These are phyloP conservation scores for Candida boleticola DNA, from an alignment of 805 yeast species.

Conservation along the genomic window DNA sequence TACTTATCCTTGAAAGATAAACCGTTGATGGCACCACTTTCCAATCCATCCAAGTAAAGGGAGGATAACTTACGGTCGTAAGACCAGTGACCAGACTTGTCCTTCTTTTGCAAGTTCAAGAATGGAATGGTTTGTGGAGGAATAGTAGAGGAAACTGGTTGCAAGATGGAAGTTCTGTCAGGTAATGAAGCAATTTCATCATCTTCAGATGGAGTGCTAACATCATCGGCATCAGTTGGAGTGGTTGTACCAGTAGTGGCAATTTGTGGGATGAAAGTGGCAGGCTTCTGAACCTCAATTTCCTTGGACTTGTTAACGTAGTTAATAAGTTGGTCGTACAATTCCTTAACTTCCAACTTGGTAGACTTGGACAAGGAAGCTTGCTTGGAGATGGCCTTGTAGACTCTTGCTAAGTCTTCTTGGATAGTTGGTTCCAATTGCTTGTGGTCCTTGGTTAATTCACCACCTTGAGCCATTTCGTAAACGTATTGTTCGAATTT, in stretches of 20 bases:
- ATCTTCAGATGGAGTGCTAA: conserved; percentile 54
- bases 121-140: conserved; percentile 90
- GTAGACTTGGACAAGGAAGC: conserved; percentile 59
- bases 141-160: conserved; percentile 70
- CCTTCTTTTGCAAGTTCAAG: conserved; percentile 85
- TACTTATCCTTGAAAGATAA: conserved; percentile 83
- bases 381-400: conserved; percentile 77
- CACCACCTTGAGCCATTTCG: conserved; percentile 96
- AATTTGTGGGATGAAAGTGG: conserved; percentile 49
- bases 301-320: conserved; percentile 69
- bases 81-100: conserved; percentile 71
- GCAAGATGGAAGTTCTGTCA: conserved; percentile 62
- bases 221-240: conserved; percentile 27
- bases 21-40: conserved; percentile 93
- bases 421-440: conserved; percentile 66
- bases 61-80: conserved; percentile 80
- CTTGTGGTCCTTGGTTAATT: conserved; percentile 56
- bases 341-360: conserved; percentile 65
- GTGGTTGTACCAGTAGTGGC: conserved; percentile 42
- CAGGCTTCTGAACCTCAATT: conserved; percentile 64
- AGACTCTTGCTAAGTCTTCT: conserved; percentile 80
- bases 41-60: conserved; percentile 82
- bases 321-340: conserved; percentile 67
- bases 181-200: conserved; percentile 87
- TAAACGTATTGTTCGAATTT: conserved; percentile 93